Conservation (phyloP, 2,329 filamentous ascomycete genomes). For the Apiospora kogelbergensis region DNA sequence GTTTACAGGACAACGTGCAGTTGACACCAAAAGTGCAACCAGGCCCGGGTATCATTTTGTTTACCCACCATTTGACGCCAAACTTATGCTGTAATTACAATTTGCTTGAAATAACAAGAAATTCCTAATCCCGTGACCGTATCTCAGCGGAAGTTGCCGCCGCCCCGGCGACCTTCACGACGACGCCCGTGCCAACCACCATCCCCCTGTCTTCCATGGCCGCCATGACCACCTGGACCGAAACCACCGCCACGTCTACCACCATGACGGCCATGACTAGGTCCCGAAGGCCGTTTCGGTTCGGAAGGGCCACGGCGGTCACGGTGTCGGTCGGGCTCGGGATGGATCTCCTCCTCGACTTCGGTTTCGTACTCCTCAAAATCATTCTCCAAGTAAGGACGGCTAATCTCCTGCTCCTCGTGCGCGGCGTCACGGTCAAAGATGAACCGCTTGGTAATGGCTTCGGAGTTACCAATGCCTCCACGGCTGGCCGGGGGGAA, state of each 20-base stretch:
- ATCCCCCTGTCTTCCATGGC: slow-evolving; percentile 9
- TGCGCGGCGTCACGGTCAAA: slow-evolving; percentile 76
- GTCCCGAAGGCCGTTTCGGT: slow-evolving; percentile 10
- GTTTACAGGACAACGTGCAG: not conserved
- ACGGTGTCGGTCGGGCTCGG: slow-evolving; percentile 16
- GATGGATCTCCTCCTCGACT: slow-evolving; percentile 62
- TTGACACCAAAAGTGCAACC: not conserved
- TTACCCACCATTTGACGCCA: slow-evolving; percentile 3
- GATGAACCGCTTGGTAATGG: slow-evolving; percentile 77
- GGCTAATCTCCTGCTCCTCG: slow-evolving; percentile 67
- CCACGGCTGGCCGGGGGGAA: slow-evolving; percentile 35
- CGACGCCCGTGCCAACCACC: slow-evolving; percentile 14
- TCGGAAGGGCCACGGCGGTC: not conserved
- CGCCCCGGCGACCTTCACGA: slow-evolving; percentile 11
- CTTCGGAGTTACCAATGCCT: slow-evolving; percentile 39
- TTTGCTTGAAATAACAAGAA: not conserved
- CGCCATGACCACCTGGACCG: slow-evolving; percentile 7
- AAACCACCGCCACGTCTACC: slow-evolving; percentile 17
- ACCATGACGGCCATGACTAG: slow-evolving; percentile 27
- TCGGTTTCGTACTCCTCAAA: slow-evolving; percentile 78
- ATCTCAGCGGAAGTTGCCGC: not conserved
- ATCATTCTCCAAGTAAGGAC: slow-evolving; percentile 69
- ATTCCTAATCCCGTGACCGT: not conserved
- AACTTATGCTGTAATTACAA: not conserved
- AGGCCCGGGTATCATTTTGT: slow-evolving; percentile 2